Evolutionary conservation across 306 rosid genomes (phyloP), one percentile per base, ranked within the genome.

Genomic region (Cucurbita ficifolia): DNA sequence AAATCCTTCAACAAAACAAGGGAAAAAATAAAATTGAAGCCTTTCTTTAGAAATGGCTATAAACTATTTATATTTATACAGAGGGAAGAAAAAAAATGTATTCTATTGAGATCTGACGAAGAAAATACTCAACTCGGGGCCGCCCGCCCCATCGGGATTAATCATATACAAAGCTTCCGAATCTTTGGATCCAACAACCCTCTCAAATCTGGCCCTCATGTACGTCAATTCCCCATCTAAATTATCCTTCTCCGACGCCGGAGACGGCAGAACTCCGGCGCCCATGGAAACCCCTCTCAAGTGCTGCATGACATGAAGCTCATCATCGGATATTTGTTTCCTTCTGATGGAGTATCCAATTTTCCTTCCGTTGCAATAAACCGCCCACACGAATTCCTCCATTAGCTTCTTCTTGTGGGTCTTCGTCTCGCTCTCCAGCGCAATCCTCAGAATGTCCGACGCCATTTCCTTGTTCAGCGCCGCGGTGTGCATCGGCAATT

Each of bases 201-300:
- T 83, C 29, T 94, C 91, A 77, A 94, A 94, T 45, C 96, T 83
- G 0, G 92, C 97, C 36, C 99, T 88, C 80, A 91, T 86, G 24
- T 94, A 94, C 0, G 96, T 91, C 86, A 94, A 69, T 72, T 94
- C 97, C 0, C 97, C 97, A 10, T 94, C 97, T 4, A 76, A 75
- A 14, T 58, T 68, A 11, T 75, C 78, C 40, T 87, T 87, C 40
- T 88, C 86, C 24, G 83, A 67, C 3, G 89, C 78, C 73, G 70
- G 70, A 3, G 74, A 11, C 0, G 97, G 97, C 33, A 91, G 87
- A 56, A 94, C 97, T 39, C 99, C 99, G 10, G 99, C 97, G 4
- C 99, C 99, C 97, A 91, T 94, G 0, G 97, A 94, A 18, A 94
- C 99, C 8, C 99, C 99, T 83, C 96, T 82, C 78, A 94, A 68